Conservation (phyloP, 2,329 filamentous ascomycete genomes). For the Calonectria montana region DNA sequence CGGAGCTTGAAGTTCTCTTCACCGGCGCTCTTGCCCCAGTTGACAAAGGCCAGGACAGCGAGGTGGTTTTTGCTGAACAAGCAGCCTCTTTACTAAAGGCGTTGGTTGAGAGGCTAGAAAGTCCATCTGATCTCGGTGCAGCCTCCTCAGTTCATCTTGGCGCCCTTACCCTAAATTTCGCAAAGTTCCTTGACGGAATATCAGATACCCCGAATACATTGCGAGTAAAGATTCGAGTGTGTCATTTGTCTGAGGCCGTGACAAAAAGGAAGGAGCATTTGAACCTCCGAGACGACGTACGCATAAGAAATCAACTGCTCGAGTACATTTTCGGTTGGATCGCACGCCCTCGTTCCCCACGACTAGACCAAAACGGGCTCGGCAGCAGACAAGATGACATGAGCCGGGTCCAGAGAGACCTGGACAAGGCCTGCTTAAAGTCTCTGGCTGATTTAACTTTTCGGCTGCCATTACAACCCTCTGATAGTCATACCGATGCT, state of each 20-base stretch:
- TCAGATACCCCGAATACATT: constrained; percentile 66
- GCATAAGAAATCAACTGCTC: constrained; percentile 75
- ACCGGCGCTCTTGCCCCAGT: constrained; percentile 64
- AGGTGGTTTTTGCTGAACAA: constrained; percentile 76
- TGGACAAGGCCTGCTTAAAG: constrained; percentile 74
- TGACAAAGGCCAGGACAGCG: constrained; percentile 66
- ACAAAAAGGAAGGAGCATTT: constrained; percentile 75
- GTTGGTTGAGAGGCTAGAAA: constrained; percentile 73
- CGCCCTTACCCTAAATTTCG: constrained; percentile 72
- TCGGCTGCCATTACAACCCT: constrained; percentile 73
- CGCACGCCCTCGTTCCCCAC: constrained; percentile 67
- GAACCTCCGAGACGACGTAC: constrained; percentile 75
- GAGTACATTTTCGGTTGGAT: constrained; percentile 79
- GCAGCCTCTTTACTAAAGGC: constrained; percentile 72
- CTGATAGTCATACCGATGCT: constrained; percentile 73
- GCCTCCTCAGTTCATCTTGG: constrained; percentile 74
- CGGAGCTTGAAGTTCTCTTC: constrained; percentile 72
- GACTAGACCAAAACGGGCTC: constrained; percentile 54
- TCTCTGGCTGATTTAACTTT: constrained; percentile 75
- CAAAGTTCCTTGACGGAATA: constrained; percentile 72
- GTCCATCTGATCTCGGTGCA: constrained; percentile 70
- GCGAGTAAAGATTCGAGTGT: constrained; percentile 76
- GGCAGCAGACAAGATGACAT: constrained; percentile 66
- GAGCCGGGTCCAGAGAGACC: constrained; percentile 69
- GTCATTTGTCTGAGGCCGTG: constrained; percentile 73